These are phyloP conservation scores for Mycena polygramma DNA, from an alignment of 768 basidiomycete species.

Conservation along the genomic window DNA sequence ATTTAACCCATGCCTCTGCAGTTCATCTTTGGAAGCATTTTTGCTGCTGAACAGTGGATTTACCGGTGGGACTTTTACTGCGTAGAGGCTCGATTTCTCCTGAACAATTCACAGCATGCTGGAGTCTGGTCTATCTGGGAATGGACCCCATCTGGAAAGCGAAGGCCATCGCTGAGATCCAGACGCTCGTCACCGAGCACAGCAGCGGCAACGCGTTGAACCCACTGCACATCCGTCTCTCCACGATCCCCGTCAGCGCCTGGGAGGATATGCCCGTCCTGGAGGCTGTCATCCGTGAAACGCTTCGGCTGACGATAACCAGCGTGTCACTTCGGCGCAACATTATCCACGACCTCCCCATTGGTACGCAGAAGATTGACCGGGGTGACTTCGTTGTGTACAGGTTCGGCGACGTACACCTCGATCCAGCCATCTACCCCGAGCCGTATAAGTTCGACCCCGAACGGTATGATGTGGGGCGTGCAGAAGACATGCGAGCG, in stretches of 20 bases:
- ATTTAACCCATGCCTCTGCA: background rate
- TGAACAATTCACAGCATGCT: slow-evolving; percentile 1
- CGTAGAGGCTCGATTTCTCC: too few species aligned
- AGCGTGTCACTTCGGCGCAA: slow-evolving; percentile 30
- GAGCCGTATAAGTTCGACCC: slow-evolving; percentile 35
- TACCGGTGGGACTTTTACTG: slow-evolving; percentile 15
- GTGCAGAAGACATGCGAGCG: slow-evolving; percentile 11
- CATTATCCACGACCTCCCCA: slow-evolving; percentile 8
- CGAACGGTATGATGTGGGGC: slow-evolving; percentile 9
- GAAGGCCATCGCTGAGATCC: slow-evolving; percentile 24
- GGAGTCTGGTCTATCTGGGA: slow-evolving; percentile 23
- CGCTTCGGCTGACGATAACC: slow-evolving; percentile 28
- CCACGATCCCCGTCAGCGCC: slow-evolving; percentile 26
- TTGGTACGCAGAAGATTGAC: slow-evolving; percentile 23
- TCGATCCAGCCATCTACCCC: slow-evolving; percentile 32
- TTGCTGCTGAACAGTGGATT: slow-evolving; percentile 34
- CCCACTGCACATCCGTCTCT: slow-evolving; percentile 15
- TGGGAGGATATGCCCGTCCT: slow-evolving; percentile 38
- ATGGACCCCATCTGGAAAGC: slow-evolving; percentile 32
- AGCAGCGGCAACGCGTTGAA: background rate
- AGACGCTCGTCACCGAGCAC: slow-evolving; percentile 21
- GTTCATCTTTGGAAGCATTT: slow-evolving; percentile 30
- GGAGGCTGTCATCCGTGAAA: slow-evolving; percentile 33
- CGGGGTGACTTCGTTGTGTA: slow-evolving; percentile 34
- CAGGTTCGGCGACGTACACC: slow-evolving; percentile 26